Conservation (phyloP, 495 filamentous ascomycete genomes). For the Hypoxylon trugodes region DNA sequence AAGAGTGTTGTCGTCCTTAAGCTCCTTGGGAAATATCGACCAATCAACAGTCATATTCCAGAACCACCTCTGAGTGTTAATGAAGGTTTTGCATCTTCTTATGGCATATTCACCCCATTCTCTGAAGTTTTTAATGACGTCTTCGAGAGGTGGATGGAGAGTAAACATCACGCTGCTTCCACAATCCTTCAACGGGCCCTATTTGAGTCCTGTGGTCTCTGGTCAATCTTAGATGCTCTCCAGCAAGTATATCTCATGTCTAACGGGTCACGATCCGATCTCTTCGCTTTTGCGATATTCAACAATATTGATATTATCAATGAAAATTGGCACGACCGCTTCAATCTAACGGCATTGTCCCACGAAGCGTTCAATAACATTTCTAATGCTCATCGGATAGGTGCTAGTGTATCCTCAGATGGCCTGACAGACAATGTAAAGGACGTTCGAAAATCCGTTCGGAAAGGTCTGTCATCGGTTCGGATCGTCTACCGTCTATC, state of each 20-base stretch:
- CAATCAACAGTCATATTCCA: conserved; percentile 19
- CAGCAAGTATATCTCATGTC: conserved; percentile 75
- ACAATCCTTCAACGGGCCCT: conserved; percentile 69
- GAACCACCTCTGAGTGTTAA: conserved; percentile 60
- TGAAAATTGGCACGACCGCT: conserved; percentile 80
- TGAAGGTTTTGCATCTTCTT: conserved; percentile 56
- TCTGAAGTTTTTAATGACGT: conserved; percentile 73
- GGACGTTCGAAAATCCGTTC: conserved; percentile 54
- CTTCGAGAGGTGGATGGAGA: conserved; percentile 76
- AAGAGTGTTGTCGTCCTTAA: conserved; percentile 87
- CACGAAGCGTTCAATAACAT: conserved; percentile 69
- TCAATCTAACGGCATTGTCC: conserved; percentile 79
- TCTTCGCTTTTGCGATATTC: conserved; percentile 75
- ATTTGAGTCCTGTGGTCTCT: conserved; percentile 73
- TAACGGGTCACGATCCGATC: conserved; percentile 69
- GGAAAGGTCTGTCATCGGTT: conserved; percentile 61
- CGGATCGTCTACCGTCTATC: conserved; percentile 70
- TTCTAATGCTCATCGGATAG: conserved; percentile 67
- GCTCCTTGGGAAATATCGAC: conserved; percentile 60
- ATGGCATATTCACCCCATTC: conserved; percentile 70
- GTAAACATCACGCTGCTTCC: conserved; percentile 73
- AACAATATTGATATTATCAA: conserved; percentile 75
- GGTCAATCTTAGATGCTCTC: conserved; percentile 70
- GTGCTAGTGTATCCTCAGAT: conserved; percentile 59
- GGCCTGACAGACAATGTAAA: conserved; percentile 41